Percentiles rank a stretch among this genome's conserved stretches.
These are phyloP conservation scores for Aspergillus quadrilineatus DNA, from an alignment of 2,329 filamentous ascomycete genomes.

Conservation along the genomic window DNA sequence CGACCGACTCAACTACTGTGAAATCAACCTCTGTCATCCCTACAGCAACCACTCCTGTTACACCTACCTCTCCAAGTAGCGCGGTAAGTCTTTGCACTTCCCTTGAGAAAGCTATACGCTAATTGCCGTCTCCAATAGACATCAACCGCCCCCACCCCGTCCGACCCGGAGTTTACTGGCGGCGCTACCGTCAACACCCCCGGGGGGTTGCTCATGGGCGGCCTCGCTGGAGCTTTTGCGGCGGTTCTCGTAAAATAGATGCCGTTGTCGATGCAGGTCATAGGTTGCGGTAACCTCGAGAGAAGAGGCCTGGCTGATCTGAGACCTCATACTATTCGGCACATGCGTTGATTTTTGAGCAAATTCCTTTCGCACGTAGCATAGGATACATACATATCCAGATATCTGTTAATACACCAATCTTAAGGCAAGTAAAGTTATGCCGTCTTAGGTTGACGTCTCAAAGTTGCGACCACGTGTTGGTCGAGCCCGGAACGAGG, in stretches of 20 bases:
- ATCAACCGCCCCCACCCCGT: neutral
- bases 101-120: neutral
- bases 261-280: neutral
- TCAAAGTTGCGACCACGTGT: too few species aligned
- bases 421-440: too few species aligned
- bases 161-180: conserved; percentile 1
- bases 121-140: neutral
- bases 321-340: neutral
- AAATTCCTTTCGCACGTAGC: too few species aligned
- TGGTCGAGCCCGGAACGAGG: too few species aligned
- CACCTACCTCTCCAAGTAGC: neutral
- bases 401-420: too few species aligned
- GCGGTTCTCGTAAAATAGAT: neutral
- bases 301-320: neutral
- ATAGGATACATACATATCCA: too few species aligned
- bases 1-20: neutral
- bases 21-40: conserved; percentile 2
- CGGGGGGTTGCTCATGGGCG: neutral
- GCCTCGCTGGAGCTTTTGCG: neutral
- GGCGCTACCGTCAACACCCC: neutral
- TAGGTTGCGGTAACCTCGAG: neutral
- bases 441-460: too few species aligned
- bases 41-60: neutral
- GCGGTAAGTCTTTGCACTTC: neutral
- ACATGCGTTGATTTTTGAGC: too few species aligned